Evolutionary conservation across 1,284 basidiomycete species (phyloP).

Genomic region (Rhodotorula glutinis): DNA sequence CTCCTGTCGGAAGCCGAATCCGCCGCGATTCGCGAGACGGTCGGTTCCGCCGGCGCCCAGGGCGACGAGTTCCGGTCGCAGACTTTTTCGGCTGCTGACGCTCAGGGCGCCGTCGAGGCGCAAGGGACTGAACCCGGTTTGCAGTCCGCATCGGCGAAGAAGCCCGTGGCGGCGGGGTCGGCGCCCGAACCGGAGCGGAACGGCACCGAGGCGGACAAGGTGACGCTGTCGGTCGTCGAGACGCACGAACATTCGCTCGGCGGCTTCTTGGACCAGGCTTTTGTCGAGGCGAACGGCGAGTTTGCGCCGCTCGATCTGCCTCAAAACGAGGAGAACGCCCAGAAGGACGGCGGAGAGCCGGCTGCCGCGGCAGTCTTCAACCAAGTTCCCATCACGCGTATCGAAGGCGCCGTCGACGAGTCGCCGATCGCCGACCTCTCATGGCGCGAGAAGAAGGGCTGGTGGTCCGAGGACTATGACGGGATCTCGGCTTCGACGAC

Average conservation of each 20-base stretch:
- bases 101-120: constrained; percentile 2
- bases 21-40: constrained; percentile 11
- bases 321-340: neutral
- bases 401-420: constrained; percentile 15
- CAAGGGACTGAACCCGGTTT: neutral
- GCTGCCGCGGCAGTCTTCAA: neutral
- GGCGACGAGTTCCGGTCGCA: constrained; percentile 25
- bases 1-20: constrained; percentile 3
- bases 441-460: constrained; percentile 23
- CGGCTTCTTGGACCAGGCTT: constrained; percentile 6
- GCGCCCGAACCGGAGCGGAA: neutral
- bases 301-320: constrained; percentile 15
- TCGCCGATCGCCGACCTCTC: constrained; percentile 22
- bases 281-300: neutral
- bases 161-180: neutral
- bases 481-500: neutral
- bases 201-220: neutral
- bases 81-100: constrained; percentile 9
- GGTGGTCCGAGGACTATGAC: constrained; percentile 22
- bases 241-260: neutral
- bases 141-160: constrained; percentile 6
- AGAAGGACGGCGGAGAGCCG: neutral
- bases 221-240: neutral
- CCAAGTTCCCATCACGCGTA: neutral
- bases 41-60: constrained; percentile 21